Base-by-base conservation (phyloP, 306 rosid genomes). In the Alnus rubra region DNA sequence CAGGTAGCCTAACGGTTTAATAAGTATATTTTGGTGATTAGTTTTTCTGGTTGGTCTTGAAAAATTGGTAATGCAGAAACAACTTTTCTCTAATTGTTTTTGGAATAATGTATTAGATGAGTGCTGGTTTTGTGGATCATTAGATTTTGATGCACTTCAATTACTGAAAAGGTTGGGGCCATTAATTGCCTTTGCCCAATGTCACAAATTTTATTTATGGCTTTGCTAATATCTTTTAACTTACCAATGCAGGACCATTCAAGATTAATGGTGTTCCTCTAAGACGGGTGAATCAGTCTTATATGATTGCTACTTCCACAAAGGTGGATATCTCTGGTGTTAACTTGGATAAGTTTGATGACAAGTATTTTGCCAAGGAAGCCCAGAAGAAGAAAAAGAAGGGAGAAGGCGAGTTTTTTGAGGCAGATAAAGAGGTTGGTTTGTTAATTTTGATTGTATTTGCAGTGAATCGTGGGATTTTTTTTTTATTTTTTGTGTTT, bases 191-290 rank as follows among this genome's bases (percentile, higher is more conserved):
- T 37, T n/a, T 54, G 19, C 9, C 7, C 11, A 37, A 15, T 44
- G 47, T 23, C 8, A 2, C 10, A 6, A 18, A 42, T 42, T 42
- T 54, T 31, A 11, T 65, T 30, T 42, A 1, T 4, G 3, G 37
- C 31, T 73, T 30, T 74, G 39, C 68, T 63, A 12, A 39, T 70
- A 1, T 44, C 74, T 63, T 9, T 15, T 42, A 5, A 4, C 37
- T 72, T 85, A 7, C 15, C 47, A 39, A 49, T 72, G 69, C 51
- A 89, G 93, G 96, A 4, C 96, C 93, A 31, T 91, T 87, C 78
- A 87, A 87, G 82, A 81, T 91, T 12, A 91, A 91, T 9, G 96
- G 93, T 33, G 96, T 91, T 75, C 93, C 96, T 11, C 83, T 91
- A 79, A 88, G 96, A 79, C 90, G 96, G 14, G 93, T 91, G 44